Base-by-base conservation (phyloP, 768 basidiomycete species). In the Leccinum disarticulatum region DNA sequence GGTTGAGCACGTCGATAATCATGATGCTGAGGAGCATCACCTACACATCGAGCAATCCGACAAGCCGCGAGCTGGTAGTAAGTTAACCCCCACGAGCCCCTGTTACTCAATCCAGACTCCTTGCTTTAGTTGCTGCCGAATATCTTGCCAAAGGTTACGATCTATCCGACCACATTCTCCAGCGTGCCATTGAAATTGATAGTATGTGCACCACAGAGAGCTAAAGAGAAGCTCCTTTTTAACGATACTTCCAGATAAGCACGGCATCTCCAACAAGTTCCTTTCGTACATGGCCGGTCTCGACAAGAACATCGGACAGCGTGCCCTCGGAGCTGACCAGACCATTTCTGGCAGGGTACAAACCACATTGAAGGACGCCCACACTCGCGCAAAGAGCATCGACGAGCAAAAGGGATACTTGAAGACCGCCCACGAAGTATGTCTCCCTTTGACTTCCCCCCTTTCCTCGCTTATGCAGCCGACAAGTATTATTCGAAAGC, bases 221-320 rank as follows among this genome's bases (percentile, higher is more conserved):
- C 38, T 17, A 28, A 31, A 13, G 1, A 2, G 15, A 25, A 2
- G 9, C 1, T 47, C 47, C n/a, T 35, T 38, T 36, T 41, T 38
- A 52, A 11, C 3, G 2, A 46, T 17, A 4, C 22, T 33, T 19
- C 8, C 58, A 91, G 87, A 78, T 56, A 86, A 91, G 70, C 87
- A 91, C 62, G 96, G 96, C 22, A 98, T 99, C 65, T 95, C 93
- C 3, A 79, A 82, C 58, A 83, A 83, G 43, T 98, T 98, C 83
- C 74, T 97, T 35, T 72, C 78, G 31, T 98, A 93, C 76, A 82
- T 98, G 74, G 78, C 85, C 30, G 72, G 77, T 10, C 68, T 98
- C 49, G 94, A 97, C 74, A 77, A 80, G 38, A 79, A 81, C 10
- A 73, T 93, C 53, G 94, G 93, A 50, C 74, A 81, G 54, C 83